phyloP scores from a whole-genome alignment of 768 basidiomycete genomes.

The Phlegmacium glaucopus region DNA sequence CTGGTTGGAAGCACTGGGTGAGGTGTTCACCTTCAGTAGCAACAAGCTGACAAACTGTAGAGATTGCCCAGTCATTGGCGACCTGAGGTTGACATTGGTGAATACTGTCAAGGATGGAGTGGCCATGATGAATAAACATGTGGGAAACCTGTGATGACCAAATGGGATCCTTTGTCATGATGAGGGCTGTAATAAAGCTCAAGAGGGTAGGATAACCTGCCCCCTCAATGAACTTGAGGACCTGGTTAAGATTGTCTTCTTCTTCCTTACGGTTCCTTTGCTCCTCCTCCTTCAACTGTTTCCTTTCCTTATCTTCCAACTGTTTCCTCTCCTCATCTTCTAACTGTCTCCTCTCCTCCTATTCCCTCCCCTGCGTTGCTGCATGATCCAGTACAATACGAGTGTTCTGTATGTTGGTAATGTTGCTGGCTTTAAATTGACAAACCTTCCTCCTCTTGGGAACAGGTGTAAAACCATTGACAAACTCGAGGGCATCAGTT shows the following conservation, averaged over 20 bases:
- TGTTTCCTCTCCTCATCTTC: too few relatives aligned
- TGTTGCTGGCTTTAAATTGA: background rate
- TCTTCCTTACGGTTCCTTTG: too few relatives aligned
- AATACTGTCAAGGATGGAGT: background rate
- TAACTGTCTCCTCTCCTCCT: background rate
- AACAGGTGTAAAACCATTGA: background rate
- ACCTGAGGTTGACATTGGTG: constrained; percentile 2
- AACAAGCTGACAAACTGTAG: constrained; percentile 2
- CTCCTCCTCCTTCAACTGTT: background rate
- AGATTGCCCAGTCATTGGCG: constrained; percentile 5
- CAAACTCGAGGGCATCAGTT: background rate
- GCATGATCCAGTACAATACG: background rate
- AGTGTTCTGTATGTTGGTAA: background rate
- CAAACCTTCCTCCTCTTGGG: background rate
- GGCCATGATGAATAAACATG: constrained; percentile 6
- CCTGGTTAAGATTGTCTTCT: background rate
- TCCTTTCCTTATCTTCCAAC: background rate
- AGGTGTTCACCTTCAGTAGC: background rate
- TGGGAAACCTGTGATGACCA: constrained; percentile 8
- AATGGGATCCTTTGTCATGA: constrained; percentile 3
- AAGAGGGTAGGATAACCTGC: constrained; percentile 2
- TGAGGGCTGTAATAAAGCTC: constrained; percentile 1
- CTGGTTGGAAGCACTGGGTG: background rate
- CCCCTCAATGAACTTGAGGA: background rate
- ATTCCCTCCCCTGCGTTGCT: background rate